Conservation (phyloP, 1,139 yeast genomes). For the Protomyces inundatus region DNA sequence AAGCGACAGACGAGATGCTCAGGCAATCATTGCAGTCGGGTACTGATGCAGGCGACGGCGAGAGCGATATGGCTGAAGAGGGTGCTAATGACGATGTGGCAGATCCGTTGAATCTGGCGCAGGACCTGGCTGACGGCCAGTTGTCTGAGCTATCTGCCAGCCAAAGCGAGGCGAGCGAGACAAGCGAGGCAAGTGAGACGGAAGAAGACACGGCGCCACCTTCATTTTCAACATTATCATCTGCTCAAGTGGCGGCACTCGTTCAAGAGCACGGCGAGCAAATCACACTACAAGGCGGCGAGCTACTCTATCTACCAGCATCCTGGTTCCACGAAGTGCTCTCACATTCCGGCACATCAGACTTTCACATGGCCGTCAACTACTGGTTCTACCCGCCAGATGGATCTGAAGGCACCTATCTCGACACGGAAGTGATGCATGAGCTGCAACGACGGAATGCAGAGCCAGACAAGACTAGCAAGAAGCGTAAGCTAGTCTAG, state of each 20-base stretch:
- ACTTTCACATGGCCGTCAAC: constrained; percentile 26
- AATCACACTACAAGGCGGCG: constrained; percentile 9
- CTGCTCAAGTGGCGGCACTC: not conserved
- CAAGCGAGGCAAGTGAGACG: not conserved
- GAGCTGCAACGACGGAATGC: not conserved
- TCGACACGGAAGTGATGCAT: not conserved
- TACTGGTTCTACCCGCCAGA: constrained; percentile 28
- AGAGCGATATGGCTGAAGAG: not conserved
- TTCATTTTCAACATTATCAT: constrained; percentile 10
- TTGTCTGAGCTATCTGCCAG: not conserved
- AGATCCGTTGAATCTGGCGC: not conserved
- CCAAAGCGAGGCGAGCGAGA: not conserved
- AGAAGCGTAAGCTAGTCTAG: not conserved
- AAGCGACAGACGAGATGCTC: constrained; percentile 3
- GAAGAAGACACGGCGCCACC: constrained; percentile 1
- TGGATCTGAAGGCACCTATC: not conserved
- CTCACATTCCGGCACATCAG: constrained; percentile 6
- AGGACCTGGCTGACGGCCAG: not conserved
- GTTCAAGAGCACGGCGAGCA: constrained; percentile 2
- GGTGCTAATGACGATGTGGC: not conserved
- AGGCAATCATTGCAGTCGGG: not conserved
- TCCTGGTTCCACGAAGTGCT: constrained; percentile 28
- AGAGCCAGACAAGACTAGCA: not conserved
- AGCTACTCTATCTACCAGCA: constrained; percentile 27
- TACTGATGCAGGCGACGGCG: constrained; percentile 20